Percentiles rank a stretch among this genome's conserved stretches.
These are phyloP conservation scores for Volvariella volvacea DNA, from an alignment of 1,284 basidiomycete genomes.

Conservation along the genomic window DNA sequence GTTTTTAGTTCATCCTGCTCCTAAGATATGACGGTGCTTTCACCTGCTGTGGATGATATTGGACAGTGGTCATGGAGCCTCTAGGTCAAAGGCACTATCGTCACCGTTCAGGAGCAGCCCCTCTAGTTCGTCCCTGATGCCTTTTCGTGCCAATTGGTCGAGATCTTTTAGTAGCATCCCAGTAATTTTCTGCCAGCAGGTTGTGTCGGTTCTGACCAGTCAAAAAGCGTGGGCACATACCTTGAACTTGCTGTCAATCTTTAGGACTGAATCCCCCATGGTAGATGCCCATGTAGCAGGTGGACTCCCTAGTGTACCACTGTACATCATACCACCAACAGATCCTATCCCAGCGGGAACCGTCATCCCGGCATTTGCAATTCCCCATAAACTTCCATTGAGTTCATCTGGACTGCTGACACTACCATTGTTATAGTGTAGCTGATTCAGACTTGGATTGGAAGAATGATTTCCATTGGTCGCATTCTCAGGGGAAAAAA, in stretches of 20 bases:
- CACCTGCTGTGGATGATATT: too few species aligned
- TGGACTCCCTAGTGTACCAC: slow-evolving; percentile 38
- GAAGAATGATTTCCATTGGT: slow-evolving; percentile 23
- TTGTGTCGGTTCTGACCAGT: neutral
- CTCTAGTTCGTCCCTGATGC: slow-evolving; percentile 64
- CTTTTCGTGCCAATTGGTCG: slow-evolving; percentile 69
- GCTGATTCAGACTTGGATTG: slow-evolving; percentile 17
- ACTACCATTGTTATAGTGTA: slow-evolving; percentile 11
- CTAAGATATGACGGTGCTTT: too few species aligned
- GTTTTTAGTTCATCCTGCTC: too few species aligned
- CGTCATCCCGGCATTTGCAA: slow-evolving; percentile 44
- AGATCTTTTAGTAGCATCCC: slow-evolving; percentile 72
- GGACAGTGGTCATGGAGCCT: too few species aligned
- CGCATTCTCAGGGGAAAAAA: slow-evolving; percentile 44
- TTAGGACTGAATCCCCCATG: slow-evolving; percentile 67
- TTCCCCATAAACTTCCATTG: slow-evolving; percentile 59
- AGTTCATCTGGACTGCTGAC: slow-evolving; percentile 21
- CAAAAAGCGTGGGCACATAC: slow-evolving; percentile 28
- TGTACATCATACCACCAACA: slow-evolving; percentile 23
- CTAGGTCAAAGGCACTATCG: too few species aligned
- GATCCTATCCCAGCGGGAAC: slow-evolving; percentile 12
- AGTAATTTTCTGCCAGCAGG: slow-evolving; percentile 63
- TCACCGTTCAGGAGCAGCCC: too few species aligned
- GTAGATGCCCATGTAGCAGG: slow-evolving; percentile 53
- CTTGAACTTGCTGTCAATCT: slow-evolving; percentile 79